Evolutionary conservation across 192 early-diverging fungal species (phyloP), one percentile per base, ranked within the genome.

Genomic region (Entrophospora sp.): DNA sequence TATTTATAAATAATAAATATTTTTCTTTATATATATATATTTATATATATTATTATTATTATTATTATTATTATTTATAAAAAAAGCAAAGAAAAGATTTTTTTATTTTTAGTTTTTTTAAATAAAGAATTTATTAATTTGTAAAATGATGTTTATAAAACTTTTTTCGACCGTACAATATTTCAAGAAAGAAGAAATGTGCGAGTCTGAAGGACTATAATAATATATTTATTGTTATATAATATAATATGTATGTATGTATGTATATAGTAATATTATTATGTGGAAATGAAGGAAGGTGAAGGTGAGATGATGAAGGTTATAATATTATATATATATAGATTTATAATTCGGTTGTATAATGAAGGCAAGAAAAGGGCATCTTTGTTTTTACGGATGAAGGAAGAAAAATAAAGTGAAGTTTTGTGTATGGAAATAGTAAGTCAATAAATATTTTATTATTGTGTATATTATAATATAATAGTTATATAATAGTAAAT

Each of bases 351-450:
- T 7, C 14, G 32, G 42, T 52, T 37, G 22, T 37, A 66, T 36
- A 55, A 66, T 31, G 55, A 57, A 57, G 16, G 55, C 27, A 43
- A 43, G 64, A 30, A 53, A 52, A 42, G 49, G 35, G 64, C 64
- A 66, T 66, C 64, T 49, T 66, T 66, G 53, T 51, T 55, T 51
- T 66, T 64, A 30, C 46, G 34, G 53, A 14, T 24, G 53, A 14
- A 1, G 25, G 18, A 48, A 48, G 18, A 48, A 18, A 48, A 48
- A 20, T 18, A 48, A 5, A 48, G 45, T 40, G 14, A 40, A 40
- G 14, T 40, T 40, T n/a, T n/a, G n/a, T n/a, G n/a, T n/a, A n/a
- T n/a, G n/a, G n/a, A n/a, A n/a, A n/a, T n/a, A n/a, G n/a, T n/a
- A n/a, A n/a, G n/a, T n/a, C n/a, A n/a, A n/a, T n/a, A n/a, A n/a